Evolutionary conservation across 2,329 filamentous ascomycete species (phyloP).

Genomic region (Diatrype stigma): DNA sequence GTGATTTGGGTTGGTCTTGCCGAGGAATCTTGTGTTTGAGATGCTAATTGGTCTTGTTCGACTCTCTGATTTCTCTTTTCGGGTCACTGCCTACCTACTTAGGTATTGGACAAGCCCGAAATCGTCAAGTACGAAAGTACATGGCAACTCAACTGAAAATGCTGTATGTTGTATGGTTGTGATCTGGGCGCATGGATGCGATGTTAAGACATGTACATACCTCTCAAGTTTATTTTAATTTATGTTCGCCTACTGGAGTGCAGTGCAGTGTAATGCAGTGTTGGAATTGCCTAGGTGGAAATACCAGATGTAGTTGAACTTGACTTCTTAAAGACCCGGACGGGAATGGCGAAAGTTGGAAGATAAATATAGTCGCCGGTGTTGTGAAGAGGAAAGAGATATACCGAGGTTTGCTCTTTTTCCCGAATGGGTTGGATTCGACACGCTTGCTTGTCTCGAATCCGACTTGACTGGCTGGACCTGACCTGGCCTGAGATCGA

Average conservation of each 20-base stretch:
- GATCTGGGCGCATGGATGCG: not conserved
- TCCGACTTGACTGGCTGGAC: no score
- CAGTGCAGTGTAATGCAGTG: no score
- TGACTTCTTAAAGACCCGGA: no score
- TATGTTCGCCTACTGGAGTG: no score
- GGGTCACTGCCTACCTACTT: slow-evolving; percentile 1
- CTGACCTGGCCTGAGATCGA: no score
- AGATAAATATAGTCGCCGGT: not conserved
- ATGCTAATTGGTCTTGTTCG: not conserved
- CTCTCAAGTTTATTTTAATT: not conserved
- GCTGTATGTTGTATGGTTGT: not conserved
- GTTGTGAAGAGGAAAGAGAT: not conserved
- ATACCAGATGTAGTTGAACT: no score
- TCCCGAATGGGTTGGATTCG: not conserved
- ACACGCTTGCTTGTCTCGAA: no score
- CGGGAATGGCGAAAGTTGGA: no score
- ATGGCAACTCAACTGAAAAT: not conserved
- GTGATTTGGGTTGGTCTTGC: not conserved
- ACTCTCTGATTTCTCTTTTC: not conserved
- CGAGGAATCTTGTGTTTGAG: not conserved
- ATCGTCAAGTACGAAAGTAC: not conserved
- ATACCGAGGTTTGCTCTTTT: not conserved
- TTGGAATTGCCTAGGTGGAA: not conserved
- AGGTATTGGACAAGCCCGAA: not conserved
- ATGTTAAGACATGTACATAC: not conserved